Conservation (phyloP, 441 rosid genomes). For the Kokia cookei region DNA sequence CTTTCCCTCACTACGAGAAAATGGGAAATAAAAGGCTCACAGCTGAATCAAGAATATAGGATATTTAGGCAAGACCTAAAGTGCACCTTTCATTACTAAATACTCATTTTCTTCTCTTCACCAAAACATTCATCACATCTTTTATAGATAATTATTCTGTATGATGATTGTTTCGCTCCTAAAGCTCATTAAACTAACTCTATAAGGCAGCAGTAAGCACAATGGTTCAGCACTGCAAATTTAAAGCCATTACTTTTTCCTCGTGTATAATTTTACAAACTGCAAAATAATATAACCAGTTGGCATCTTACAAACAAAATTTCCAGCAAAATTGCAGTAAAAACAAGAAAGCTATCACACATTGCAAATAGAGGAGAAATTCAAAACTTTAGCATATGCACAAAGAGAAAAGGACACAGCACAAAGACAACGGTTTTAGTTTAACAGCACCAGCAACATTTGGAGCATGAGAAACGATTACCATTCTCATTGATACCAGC, state of each 20-base stretch:
- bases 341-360: too few relatives aligned
- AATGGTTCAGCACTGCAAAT: background rate
- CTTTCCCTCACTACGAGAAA: background rate
- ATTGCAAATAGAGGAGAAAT: too few relatives aligned
- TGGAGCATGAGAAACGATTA: constrained; percentile 11
- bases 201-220: background rate
- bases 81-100: background rate
- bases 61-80: background rate
- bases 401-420: background rate
- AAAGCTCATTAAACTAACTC: background rate
- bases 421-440: background rate
- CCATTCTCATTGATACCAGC: constrained; percentile 18
- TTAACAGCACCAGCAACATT: constrained; percentile 2
- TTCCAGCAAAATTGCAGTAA: background rate
- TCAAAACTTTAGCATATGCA: background rate
- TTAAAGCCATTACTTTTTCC: background rate
- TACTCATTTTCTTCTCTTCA: background rate
- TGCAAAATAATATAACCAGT: background rate
- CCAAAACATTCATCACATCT: background rate
- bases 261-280: background rate
- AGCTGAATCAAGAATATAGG: background rate
- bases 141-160: background rate
- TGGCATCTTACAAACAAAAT: background rate
- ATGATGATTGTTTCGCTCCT: background rate
- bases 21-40: background rate